Conservation (phyloP, 1,284 basidiomycete species). For the Tilletia walkeri region DNA sequence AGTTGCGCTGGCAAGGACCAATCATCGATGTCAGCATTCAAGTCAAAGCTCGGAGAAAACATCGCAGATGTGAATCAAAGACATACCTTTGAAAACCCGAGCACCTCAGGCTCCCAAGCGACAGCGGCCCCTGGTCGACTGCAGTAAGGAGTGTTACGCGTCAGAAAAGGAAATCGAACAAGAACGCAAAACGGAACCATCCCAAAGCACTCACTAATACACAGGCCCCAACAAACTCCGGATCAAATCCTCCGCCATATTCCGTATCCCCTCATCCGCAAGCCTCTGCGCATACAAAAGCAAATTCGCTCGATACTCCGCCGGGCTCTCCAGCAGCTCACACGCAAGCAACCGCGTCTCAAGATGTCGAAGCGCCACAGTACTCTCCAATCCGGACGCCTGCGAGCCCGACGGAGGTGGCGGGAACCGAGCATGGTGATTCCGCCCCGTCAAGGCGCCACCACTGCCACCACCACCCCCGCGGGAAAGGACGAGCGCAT, state of each 20-base stretch:
- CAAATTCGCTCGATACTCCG: slow-evolving; percentile 46
- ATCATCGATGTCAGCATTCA: too few species aligned
- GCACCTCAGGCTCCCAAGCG: slow-evolving; percentile 27
- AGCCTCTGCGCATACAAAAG: slow-evolving; percentile 42
- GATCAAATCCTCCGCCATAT: slow-evolving; percentile 50
- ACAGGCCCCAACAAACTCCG: slow-evolving; percentile 48
- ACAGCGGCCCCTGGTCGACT: slow-evolving; percentile 19
- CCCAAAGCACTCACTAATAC: slow-evolving; percentile 34
- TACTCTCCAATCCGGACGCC: slow-evolving; percentile 34
- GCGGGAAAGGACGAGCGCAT: slow-evolving; percentile 36
- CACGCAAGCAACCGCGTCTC: slow-evolving; percentile 50
- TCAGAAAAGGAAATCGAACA: not conserved
- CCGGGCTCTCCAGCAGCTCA: slow-evolving; percentile 41
- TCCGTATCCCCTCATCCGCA: slow-evolving; percentile 47
- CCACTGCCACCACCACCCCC: not conserved
- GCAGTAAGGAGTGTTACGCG: not conserved
- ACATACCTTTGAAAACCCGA: slow-evolving; percentile 21
- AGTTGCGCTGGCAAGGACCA: not conserved
- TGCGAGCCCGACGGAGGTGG: slow-evolving; percentile 15
- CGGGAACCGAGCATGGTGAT: not conserved
- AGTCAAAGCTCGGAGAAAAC: too few species aligned
- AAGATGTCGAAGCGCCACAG: slow-evolving; percentile 46
- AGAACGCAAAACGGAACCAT: not conserved
- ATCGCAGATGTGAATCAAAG: too few species aligned
- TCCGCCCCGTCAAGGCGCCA: too few species aligned